Evolutionary conservation across 179 eudicot genomes (phyloP), one percentile per base, ranked within the genome.

Genomic region (Spinacia oleracea): DNA sequence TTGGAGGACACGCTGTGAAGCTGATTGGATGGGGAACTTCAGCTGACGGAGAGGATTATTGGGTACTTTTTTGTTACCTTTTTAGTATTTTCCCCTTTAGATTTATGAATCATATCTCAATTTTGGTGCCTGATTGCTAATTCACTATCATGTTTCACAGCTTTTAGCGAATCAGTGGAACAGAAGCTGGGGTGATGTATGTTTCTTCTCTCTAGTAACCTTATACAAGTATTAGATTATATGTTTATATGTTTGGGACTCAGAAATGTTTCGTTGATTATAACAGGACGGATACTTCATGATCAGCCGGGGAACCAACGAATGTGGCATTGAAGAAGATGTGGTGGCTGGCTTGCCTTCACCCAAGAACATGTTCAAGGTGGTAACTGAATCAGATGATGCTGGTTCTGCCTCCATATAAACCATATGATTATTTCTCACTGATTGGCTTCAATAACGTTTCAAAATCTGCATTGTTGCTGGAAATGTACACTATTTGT

Each of bases 1-100:
- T 94, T 87, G 98, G 98, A 38, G 98, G 98, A 69, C 98, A 94
- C 82, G 98, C 98, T 51, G 98, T 94, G 58, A 94, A 94, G 92
- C 88, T 94, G 73, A 94, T 94, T 42, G 98, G 98, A 81, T 94
- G 98, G 98, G 97, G 97, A 76, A 91, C 97, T 51, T 70, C 93
- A 9, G 93, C 90, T 14, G 93, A 87, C 29, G 97, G 98, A 31
- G 97, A 91, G 75, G 97, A 93, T 78, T 94, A 93, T 64, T 94
- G 98, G 98, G 98, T 94, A 89, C 29, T 53, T 74, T 32, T 63
- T 69, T 77, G 38, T 77, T 45, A 66, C 29, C 75, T 75, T 32
- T 27, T n/a, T 21, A 32, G 14, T 27, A 1, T 35, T 3, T 5
- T 20, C n/a, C 0, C 25, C 40, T 20, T 77, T 46, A 12, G 1